These are phyloP conservation scores for Paracorniculantispora psalliotae DNA, from an alignment of 2,329 filamentous ascomycete species.

Conservation along the genomic window DNA sequence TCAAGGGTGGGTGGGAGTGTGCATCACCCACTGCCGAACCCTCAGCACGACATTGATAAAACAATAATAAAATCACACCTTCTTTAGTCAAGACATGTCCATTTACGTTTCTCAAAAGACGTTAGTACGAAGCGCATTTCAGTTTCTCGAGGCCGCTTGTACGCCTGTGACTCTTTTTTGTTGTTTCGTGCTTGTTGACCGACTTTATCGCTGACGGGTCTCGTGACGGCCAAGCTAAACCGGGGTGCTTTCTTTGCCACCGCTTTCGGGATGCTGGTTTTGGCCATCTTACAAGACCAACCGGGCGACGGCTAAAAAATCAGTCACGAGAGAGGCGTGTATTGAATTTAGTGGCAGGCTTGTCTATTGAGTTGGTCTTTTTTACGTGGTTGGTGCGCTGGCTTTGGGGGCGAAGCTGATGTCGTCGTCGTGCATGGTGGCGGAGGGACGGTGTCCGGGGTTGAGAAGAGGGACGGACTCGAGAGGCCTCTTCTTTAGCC, in stretches of 20 bases:
- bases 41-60: not conserved
- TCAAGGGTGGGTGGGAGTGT: not conserved
- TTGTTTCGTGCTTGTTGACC: not conserved
- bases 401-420: not conserved
- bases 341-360: not conserved
- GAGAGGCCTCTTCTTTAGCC: not conserved
- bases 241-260: not conserved
- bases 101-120: too few species aligned
- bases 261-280: not conserved
- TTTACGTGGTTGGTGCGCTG: not conserved
- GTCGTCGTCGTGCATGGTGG: not conserved
- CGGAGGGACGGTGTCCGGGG: not conserved
- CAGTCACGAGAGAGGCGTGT: not conserved
- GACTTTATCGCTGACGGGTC: not conserved
- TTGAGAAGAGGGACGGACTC: not conserved
- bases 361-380: not conserved
- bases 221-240: not conserved
- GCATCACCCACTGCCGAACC: too few species aligned
- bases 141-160: too few species aligned
- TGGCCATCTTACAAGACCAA: not conserved
- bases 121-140: too few species aligned
- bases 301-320: not conserved
- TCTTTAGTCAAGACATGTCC: not conserved
- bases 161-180: not conserved
- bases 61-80: not conserved